Base-by-base conservation (phyloP, 83 land plant genomes). In the Larix sibirica region DNA sequence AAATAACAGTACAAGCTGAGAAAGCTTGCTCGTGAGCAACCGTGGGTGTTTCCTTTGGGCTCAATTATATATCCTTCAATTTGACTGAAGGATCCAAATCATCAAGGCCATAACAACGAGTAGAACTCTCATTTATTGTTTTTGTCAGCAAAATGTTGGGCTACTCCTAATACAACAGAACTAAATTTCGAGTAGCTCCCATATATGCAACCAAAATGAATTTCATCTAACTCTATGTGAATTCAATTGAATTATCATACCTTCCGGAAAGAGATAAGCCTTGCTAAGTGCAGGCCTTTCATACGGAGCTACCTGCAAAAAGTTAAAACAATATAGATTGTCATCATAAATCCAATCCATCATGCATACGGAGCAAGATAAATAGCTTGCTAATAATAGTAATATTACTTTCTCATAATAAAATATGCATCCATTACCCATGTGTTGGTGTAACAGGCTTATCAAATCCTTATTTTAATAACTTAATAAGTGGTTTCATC, bases 241-340 rank as follows among this genome's bases (percentile, higher is more conserved):
- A 74, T 47, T 42, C 17, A 42, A 74, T 20, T 9, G 10, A 74
- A 74, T 62, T 38, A 2, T 66, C 62, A 50, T 90, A 95, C 99
- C 84, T 70, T 97, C 90, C 69, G 59, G 59, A 56, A 56, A 56
- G 16, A 56, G 59, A 56, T 56, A 56, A 56, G 59, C 59, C 59
- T 56, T 56, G 59, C 59, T 56, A 87, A 96, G 85, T 61, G 98
- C 96, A 31, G 98, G 98, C 28, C 98, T 89, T 83, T 96, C 98
- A 81, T 96, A 96, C 10, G 98, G 98, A 26, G 95, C 89, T 79
- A 89, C 86, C 99, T 96, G 92, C n/a, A 77, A 73, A 64, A 2
- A 33, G 36, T 33, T 33, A 33, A 33, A 44, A n/a, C 38, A 56
- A 56, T 56, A 13, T 56, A 56, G 59, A 56, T 56, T 14, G 4